Percentiles rank a stretch among this genome's conserved stretches.
phyloP scores from a whole-genome alignment of 345 rosid genomes.

The Angophora floribunda region DNA sequence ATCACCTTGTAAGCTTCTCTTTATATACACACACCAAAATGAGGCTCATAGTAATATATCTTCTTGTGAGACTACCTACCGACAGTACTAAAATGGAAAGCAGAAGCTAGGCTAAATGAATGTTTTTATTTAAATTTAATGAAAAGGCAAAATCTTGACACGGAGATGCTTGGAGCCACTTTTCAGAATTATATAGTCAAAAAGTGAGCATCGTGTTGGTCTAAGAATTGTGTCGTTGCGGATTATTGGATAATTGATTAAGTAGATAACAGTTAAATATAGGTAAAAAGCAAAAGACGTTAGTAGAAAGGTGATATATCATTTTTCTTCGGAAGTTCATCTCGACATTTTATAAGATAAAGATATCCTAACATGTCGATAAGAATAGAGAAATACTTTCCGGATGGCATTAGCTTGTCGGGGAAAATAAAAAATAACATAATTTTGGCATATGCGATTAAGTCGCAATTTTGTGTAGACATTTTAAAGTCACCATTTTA shows the following conservation, averaged over 20 bases:
- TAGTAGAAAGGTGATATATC: background rate
- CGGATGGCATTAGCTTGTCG: background rate
- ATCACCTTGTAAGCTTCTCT: background rate
- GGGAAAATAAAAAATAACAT: background rate
- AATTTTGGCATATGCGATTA: rapidly evolving
- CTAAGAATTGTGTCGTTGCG: background rate
- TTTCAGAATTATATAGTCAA: background rate
- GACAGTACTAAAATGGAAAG: background rate
- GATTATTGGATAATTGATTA: background rate
- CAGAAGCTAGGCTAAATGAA: background rate
- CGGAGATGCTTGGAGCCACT: background rate
- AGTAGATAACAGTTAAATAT: background rate
- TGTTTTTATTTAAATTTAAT: background rate
- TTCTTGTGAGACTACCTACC: background rate
- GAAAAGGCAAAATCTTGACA: background rate
- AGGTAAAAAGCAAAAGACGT: background rate
- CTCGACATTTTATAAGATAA: background rate
- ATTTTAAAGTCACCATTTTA: background rate
- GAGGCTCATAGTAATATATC: background rate
- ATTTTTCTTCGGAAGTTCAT: background rate
- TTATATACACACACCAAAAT: background rate
- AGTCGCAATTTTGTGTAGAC: background rate
- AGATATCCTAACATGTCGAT: background rate
- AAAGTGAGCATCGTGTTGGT: background rate
- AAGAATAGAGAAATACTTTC: background rate